Evolutionary conservation across 169 alveolate genomes (phyloP), one percentile per base, ranked within the genome.

Genomic region (Blepharisma undulans): DNA sequence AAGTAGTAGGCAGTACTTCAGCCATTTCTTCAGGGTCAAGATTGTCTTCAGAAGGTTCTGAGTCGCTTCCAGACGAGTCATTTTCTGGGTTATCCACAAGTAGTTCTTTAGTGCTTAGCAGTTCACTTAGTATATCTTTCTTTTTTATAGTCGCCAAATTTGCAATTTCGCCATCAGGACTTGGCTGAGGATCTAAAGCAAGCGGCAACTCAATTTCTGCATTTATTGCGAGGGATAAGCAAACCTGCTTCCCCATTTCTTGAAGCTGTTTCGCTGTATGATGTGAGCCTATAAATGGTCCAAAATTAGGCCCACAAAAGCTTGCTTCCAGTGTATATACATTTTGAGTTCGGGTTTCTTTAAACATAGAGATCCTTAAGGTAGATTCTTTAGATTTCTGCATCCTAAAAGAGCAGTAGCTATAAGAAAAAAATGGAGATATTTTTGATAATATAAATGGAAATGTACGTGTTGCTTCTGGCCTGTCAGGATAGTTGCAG

Each of bases 301-400:
- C 92, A 33, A 30, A 76, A 76, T 76, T 72, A 22, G 74, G 48
- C 5, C 97, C 97, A 74, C 89, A 91, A 88, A 95, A 95, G 19
- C 95, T 91, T 14, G 97, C 95, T 84, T 95, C 97, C 72, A 95
- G 72, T 4, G 97, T 95, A 90, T 59, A 95, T 0, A 94, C 86
- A 32, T 36, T 81, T 7, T 90, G 92, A 27, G 91, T 92, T 32
- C 88, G 76, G 10, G 90, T 33, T 78, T 93, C 96, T 74, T 93
- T 93, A 92, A 93, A 95, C 77, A 95, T 72, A 16, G 96, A 77
- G 18, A 95, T 89, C 71, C 97, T 90, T 0, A 96, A 94, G n/a
- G 97, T 95, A 30, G 95, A 66, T 34, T 95, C 97, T 78, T 94
- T 95, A 4, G 92, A 84, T 60, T 93, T 94, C 61, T 89, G 93